A percentile compares a stretch with the other conserved stretches of the same genome.
phyloP scores from a whole-genome alignment of 805 yeast species.

The Geotrichum ghanense region DNA sequence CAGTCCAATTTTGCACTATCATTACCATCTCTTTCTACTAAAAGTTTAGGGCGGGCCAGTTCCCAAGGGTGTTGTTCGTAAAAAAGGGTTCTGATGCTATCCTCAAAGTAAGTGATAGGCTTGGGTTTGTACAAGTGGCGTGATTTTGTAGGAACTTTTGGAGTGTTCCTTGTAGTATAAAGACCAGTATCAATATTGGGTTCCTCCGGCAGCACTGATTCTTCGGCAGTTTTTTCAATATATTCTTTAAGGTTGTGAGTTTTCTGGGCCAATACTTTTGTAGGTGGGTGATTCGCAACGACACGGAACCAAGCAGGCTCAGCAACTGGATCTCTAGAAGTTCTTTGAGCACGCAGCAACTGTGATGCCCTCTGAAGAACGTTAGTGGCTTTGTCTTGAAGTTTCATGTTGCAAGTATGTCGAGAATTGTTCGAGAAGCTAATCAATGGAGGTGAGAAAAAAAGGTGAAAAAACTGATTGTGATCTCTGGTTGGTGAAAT shows the following conservation, averaged over 20 bases:
- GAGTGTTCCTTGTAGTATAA: slow-evolving; percentile 38
- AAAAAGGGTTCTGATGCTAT: slow-evolving; percentile 68
- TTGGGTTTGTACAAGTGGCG: slow-evolving; percentile 39
- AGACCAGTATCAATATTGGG: slow-evolving; percentile 16
- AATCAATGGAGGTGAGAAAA: neutral
- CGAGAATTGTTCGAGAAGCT: too few species aligned
- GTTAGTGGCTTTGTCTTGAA: slow-evolving; percentile 62
- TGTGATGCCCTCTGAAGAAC: slow-evolving; percentile 76
- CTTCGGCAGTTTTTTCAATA: slow-evolving; percentile 16
- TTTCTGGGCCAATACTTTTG: slow-evolving; percentile 43
- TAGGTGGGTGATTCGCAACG: slow-evolving; percentile 75
- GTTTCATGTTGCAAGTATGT: slow-evolving; percentile 38
- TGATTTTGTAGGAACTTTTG: slow-evolving; percentile 22
- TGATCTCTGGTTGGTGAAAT: slow-evolving; percentile 4
- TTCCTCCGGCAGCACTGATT: slow-evolving; percentile 11
- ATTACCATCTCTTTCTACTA: slow-evolving; percentile 64
- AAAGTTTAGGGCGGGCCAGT: slow-evolving; percentile 73
- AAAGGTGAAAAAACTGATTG: neutral
- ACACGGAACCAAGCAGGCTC: slow-evolving; percentile 89
- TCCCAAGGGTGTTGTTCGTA: slow-evolving; percentile 98
- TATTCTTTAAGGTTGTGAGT: slow-evolving; percentile 20
- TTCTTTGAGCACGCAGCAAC: slow-evolving; percentile 56
- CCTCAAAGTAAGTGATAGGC: slow-evolving; percentile 54
- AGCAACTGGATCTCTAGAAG: slow-evolving; percentile 2
- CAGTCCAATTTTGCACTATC: slow-evolving; percentile 53